Percentiles rank a stretch among this genome's conserved stretches.
Conservation (phyloP, 306 rosid genomes). For the Pterocarpus macrocarpus region DNA sequence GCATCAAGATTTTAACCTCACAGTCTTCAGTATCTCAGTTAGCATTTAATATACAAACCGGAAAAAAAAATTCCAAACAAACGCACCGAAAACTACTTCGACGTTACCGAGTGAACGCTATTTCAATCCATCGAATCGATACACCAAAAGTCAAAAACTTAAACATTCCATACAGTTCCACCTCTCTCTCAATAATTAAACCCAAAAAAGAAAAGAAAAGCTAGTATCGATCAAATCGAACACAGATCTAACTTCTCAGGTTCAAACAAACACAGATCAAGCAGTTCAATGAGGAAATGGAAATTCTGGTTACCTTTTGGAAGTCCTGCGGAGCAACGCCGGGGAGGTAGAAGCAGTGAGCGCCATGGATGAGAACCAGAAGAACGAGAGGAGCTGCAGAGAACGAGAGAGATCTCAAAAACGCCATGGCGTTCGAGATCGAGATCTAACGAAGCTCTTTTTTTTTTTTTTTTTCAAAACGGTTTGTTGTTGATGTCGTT, state of each 20-base stretch:
- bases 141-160: conserved; percentile 26
- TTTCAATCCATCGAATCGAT: conserved; percentile 20
- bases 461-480: conserved; percentile 16
- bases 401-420: conserved; percentile 68
- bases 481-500: conserved; percentile 22
- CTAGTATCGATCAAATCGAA: conserved; percentile 18
- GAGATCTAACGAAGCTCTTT: conserved; percentile 27
- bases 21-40: not conserved
- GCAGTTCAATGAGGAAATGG: conserved; percentile 27
- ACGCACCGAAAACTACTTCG: conserved; percentile 5
- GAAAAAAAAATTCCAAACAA: not conserved
- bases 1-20: conserved; percentile 1
- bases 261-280: conserved; percentile 48
- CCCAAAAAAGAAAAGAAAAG: not conserved
- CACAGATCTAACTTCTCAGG: conserved; percentile 57
- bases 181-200: not conserved
- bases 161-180: not conserved
- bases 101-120: not conserved
- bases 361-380: conserved; percentile 67
- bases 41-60: not conserved
- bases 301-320: conserved; percentile 63
- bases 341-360: conserved; percentile 87
- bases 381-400: conserved; percentile 61
- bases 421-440: conserved; percentile 84
- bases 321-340: conserved; percentile 99